Conservation (phyloP, 106 monocot genomes). For the Hemerocallis citrina region DNA sequence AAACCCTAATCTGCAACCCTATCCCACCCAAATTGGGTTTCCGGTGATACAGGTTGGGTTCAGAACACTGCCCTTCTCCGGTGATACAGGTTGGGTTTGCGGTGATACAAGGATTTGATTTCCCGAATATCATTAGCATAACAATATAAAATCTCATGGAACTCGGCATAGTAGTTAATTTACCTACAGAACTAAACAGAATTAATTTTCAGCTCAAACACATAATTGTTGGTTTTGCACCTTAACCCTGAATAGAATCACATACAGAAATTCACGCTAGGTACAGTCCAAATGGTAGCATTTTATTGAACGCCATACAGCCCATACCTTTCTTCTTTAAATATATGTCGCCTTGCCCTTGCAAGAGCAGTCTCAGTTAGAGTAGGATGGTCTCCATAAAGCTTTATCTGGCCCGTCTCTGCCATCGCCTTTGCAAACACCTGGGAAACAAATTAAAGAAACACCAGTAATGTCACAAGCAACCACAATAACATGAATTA, state of each 20-base stretch:
- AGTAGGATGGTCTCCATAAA: conserved; percentile 91
- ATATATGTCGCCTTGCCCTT: conserved; percentile 68
- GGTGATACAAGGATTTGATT: too few species aligned
- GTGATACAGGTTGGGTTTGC: too few species aligned
- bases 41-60: too few species aligned
- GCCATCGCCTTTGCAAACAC: conserved; percentile 98
- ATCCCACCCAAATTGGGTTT: too few species aligned
- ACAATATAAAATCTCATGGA: neutral
- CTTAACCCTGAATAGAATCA: neutral
- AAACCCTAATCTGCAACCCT: too few species aligned
- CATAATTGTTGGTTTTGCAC: neutral
- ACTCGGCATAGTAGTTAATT: neutral
- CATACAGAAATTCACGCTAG: neutral
- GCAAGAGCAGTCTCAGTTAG: conserved; percentile 82
- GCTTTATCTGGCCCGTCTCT: conserved; percentile 92
- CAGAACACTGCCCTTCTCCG: too few species aligned
- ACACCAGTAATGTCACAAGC: neutral
- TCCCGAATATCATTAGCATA: neutral
- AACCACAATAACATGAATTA: neutral
- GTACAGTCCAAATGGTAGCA: neutral
- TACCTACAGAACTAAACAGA: neutral
- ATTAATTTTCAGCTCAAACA: neutral
- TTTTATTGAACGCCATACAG: conserved; percentile 18
- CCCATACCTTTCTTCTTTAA: conserved; percentile 92
- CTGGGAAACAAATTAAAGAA: conserved; percentile 23